These are phyloP conservation scores for Lenwebbia sp. DNA, from an alignment of 345 rosid genomes.

Conservation along the genomic window DNA sequence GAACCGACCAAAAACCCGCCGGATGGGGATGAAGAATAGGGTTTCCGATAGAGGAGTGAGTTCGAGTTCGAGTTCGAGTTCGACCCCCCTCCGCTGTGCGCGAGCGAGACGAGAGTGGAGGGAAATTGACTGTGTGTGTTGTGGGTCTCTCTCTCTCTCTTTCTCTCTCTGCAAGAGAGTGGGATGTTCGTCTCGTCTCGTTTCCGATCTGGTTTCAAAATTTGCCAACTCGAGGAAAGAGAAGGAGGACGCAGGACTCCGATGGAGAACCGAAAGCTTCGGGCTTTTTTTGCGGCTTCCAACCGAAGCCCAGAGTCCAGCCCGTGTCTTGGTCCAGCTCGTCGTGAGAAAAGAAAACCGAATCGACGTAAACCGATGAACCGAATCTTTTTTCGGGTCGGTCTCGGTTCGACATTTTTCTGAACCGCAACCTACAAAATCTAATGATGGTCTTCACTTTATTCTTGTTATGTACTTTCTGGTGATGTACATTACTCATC, in stretches of 20 bases:
- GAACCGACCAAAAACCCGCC: background rate
- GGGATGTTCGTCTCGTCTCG: background rate
- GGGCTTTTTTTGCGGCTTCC: background rate
- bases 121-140: background rate
- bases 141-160: background rate
- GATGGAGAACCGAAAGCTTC: background rate
- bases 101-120: background rate
- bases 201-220: background rate
- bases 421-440: no score
- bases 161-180: background rate
- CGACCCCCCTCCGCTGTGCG: background rate
- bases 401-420: no score
- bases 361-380: background rate
- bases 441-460: no score
- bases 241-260: background rate
- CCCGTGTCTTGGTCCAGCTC: background rate
- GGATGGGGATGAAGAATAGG: background rate
- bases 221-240: background rate
- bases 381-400: background rate
- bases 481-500: no score
- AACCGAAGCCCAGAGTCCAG: background rate
- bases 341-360: background rate
- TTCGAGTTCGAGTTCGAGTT: background rate
- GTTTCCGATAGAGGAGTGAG: background rate
- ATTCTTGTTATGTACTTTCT: no score